Percentiles rank a stretch among this genome's conserved stretches.
Evolutionary conservation across 148 eudicot species (phyloP).

Genomic region (Pharnaceum exiguum): DNA sequence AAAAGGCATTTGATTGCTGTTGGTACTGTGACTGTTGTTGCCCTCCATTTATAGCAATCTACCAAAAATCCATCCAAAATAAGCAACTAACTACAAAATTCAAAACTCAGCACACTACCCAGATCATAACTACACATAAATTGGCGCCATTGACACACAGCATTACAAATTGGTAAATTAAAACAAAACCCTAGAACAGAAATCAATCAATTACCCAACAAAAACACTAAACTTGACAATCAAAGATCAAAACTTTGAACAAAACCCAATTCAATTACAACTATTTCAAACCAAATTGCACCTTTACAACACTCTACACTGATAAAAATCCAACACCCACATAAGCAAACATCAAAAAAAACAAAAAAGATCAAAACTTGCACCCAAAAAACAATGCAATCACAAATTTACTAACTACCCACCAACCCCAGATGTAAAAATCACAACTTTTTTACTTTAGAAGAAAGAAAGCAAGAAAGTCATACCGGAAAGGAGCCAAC

Average conservation of each 20-base stretch:
- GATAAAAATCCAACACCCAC: neutral
- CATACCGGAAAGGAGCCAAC: conserved; percentile 3
- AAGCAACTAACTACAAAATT: neutral
- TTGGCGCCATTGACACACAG: neutral
- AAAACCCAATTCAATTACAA: neutral
- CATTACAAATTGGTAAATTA: neutral
- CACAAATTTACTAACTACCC: conserved; percentile 2
- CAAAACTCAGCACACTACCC: conserved; percentile 3
- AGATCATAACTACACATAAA: neutral
- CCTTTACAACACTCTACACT: neutral
- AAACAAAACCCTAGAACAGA: conserved; percentile 2
- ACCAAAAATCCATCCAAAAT: conserved; percentile 3
- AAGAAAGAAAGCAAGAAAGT: neutral
- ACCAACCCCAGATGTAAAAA: conserved; percentile 7
- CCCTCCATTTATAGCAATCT: conserved; percentile 14
- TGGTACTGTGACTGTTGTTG: conserved; percentile 3
- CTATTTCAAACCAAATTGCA: conserved; percentile 3
- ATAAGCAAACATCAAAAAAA: neutral
- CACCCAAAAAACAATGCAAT: conserved; percentile 4
- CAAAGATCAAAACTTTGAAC: conserved; percentile 6
- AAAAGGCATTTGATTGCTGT: conserved; percentile 11
- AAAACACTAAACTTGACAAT: neutral
- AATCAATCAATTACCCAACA: conserved; percentile 1
- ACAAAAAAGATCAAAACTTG: conserved; percentile 1
- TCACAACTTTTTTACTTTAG: neutral